phyloP scores from a whole-genome alignment of 371 early-diverging fungal species.

The Nematocida minor region DNA sequence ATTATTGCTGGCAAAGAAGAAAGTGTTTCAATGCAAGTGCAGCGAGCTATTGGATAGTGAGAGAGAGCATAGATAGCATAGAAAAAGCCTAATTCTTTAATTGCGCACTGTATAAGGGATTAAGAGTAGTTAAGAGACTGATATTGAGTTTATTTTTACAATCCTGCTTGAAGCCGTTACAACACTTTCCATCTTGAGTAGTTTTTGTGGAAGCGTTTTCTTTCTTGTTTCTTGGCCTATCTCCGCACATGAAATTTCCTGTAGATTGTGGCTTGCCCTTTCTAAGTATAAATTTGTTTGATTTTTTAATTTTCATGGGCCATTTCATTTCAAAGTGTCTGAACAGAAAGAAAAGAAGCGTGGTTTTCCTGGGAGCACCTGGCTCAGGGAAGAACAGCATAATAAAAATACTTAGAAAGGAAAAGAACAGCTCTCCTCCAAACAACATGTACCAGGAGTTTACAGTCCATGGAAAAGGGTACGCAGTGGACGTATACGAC shows the following conservation, averaged over 20 bases:
- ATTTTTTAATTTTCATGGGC: constrained; percentile 47
- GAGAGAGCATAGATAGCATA: too few relatives aligned
- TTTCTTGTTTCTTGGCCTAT: too few relatives aligned
- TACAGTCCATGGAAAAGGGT: constrained; percentile 15
- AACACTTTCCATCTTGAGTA: too few relatives aligned
- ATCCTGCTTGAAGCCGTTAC: too few relatives aligned
- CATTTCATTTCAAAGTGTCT: constrained; percentile 26
- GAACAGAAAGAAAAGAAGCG: constrained; percentile 44
- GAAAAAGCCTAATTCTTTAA: too few relatives aligned
- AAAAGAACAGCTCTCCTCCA: background rate
- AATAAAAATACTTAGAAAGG: constrained; percentile 11
- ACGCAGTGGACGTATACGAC: constrained; percentile 34
- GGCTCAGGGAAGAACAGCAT: constrained; percentile 30
- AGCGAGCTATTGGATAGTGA: too few relatives aligned
- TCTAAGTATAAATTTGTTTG: background rate
- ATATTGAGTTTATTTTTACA: too few relatives aligned
- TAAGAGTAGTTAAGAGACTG: too few relatives aligned
- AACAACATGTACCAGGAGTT: constrained; percentile 21
- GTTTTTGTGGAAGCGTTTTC: too few relatives aligned
- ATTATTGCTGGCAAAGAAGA: too few relatives aligned
- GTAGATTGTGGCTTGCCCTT: background rate
- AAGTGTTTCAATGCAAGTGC: too few relatives aligned
- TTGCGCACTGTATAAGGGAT: too few relatives aligned
- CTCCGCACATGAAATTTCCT: background rate
- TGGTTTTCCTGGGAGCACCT: constrained; percentile 34